Evolutionary conservation across 768 basidiomycete species (phyloP), one percentile per base, ranked within the genome.

Genomic region (Lyophyllum atratum): DNA sequence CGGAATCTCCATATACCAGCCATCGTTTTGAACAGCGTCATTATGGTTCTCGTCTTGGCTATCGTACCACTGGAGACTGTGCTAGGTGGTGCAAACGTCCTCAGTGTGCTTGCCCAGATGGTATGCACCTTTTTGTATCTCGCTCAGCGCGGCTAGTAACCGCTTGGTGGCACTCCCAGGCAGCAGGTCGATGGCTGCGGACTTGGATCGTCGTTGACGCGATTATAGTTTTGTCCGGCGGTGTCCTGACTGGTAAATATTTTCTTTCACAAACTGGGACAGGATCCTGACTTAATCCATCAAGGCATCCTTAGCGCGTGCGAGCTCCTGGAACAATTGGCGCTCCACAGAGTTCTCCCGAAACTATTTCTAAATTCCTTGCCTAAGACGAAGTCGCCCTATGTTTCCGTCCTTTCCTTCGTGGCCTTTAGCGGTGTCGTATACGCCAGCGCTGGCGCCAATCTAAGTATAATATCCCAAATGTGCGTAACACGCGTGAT

Each of bases 171-270:
- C 9, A 17, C 19, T 55, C 55, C 39, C 39, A 86, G 86, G 76
- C 75, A 1, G 85, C 80, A 0, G 86, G 86, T 1, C 71, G 66
- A 14, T 90, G 87, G 87, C 64, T 92, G 22, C 73, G 86, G 15
- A 76, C 76, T 12, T 83, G 82, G 76, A 74, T 89, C 11, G 86
- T 84, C 0, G 76, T 83, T 0, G 89, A 92, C 61, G 86, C 88
- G 3, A 76, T 86, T 44, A 67, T 87, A n/a, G 89, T 90, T 14
- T 76, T 92, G 2, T 87, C 84, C 54, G 89, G 86, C 1, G 88
- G 87, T 1, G 84, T 90, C 25, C 74, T 91, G 8, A 85, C 87
- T 39, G 89, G 89, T 78, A 62, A 67, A 24, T 42, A 14, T 25
- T 51, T n/a, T 39, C 28, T 26, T 26, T 14, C 48, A 28, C 37